Evolutionary conservation across 2,329 filamentous ascomycete genomes (phyloP).

Genomic region (Claviceps cyperi): DNA sequence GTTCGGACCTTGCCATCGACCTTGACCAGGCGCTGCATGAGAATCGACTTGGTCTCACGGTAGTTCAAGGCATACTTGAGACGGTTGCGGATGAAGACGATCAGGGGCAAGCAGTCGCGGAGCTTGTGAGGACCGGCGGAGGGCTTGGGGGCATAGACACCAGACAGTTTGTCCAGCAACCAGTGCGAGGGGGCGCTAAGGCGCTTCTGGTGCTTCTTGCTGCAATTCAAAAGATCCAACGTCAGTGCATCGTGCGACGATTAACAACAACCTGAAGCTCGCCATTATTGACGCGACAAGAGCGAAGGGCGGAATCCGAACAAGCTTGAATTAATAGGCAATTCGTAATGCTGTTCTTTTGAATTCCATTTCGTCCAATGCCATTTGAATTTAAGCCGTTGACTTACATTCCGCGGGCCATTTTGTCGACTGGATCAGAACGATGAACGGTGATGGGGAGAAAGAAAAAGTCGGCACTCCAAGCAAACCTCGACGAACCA

Average conservation of each 20-base stretch:
- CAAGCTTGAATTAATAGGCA: neutral
- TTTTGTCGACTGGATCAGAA: conserved; percentile 32
- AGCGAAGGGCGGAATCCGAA: too few species aligned
- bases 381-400: neutral
- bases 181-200: conserved; percentile 98
- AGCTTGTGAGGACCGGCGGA: conserved; percentile 94
- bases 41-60: conserved; percentile 92
- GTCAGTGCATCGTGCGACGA: neutral
- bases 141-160: conserved; percentile 59
- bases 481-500: conserved; percentile 7
- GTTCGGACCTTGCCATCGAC: conserved; percentile 99
- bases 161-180: conserved; percentile 99
- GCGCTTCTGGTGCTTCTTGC: conserved; percentile 99
- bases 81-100: conserved; percentile 93
- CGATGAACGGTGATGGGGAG: conserved; percentile 23
- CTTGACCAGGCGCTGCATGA: conserved; percentile 99
- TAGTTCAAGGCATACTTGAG: conserved; percentile 99
- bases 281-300: neutral
- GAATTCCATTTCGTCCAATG: neutral
- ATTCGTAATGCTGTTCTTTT: neutral
- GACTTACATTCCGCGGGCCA: conserved; percentile 51
- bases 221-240: conserved; percentile 21
- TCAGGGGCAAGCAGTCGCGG: conserved; percentile 95
- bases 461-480: conserved; percentile 11
- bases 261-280: neutral